Evolutionary conservation across 1,284 basidiomycete genomes (phyloP), one percentile per base, ranked within the genome.

Genomic region (Irpex sp.): DNA sequence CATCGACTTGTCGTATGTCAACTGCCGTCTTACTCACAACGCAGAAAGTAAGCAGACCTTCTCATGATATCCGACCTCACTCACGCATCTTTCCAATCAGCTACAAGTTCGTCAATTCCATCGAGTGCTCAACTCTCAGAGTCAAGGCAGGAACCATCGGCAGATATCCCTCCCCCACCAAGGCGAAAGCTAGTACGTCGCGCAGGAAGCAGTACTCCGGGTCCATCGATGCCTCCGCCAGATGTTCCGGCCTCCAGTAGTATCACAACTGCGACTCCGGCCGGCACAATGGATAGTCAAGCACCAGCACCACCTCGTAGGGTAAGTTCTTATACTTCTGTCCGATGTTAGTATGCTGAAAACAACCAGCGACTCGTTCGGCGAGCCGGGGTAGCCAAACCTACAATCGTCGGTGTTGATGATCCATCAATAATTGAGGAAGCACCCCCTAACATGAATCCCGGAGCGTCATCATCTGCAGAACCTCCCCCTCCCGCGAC

Each of bases 91-190:
- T 39, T 53, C 23, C 36, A n/a, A 5, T 10, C 9, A 4, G 16
- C 18, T n/a, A 49, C 16, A 10, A 47, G 18, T 39, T 57, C 65
- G 28, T 33, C 28, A 33, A 33, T 3, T 33, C 28, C 28, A 33
- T 33, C 28, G 0, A 75, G 75, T 56, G 72, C 75, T 0, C 62
- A 71, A 45, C 65, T 69, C n/a, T 69, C 71, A 1, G 74, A 74
- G 57, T 72, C 72, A 1, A 69, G 69, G 16, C 16, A 52, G 2
- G 58, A 51, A 16, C 37, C 53, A 28, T 28, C 28, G 28, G 28
- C 28, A 23, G 58, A 53, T 47, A 19, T 61, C 3, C 56, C 56
- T 39, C 51, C 61, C 36, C 65, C 65, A 2, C 65, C 66, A 3
- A 63, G 62, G 23, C 37, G 58, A 21, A 59, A 62, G 55, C 55